Evolutionary conservation across 2,329 filamentous ascomycete species (phyloP), one percentile per base, ranked within the genome.

Genomic region (Colletotrichum sp.): DNA sequence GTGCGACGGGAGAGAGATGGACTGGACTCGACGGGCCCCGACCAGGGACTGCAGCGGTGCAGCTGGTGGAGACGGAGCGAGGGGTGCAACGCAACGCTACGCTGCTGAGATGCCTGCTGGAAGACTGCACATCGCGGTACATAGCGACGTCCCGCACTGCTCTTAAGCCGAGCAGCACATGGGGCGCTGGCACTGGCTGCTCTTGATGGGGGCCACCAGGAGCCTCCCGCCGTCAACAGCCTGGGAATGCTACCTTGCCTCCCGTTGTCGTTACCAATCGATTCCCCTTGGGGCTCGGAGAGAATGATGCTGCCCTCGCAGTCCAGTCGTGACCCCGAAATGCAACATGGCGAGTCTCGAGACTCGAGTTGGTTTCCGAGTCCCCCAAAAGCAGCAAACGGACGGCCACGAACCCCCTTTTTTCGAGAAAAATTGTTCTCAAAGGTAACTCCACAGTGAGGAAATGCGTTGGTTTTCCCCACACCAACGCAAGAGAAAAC

Each of bases 391-490:
- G n/a, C 21, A 30, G 39, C 34, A 12, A 66, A 28, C 63, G 18
- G 36, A 28, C 63, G 18, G 36, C 16, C 16, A 24, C 63, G 39
- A 66, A 49, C 52, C 72, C 68, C 68, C 62, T 75, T 72, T 75
- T 72, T 60, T 36, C 62, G 24, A 18, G 32, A 28, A 49, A 24
- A 60, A 52, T 5, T 39, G 18, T 21, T 49, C 7, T 16, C 30
- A 73, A 30, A 63, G 64, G 28, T 52, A 49, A 26, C 70, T 76
- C 70, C 73, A 73, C 70, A 68, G 63, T 64, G 44, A 72, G 69
- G 55, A 73, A 73, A 76, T 76, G 57, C 69, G 70, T 76, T 73
- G 73, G 73, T 68, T 76, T 68, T 73, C 64, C 59, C 73, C 64
- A 76, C 73, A 76, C n/a, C 32, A 49, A 60, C 57, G 73, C 34